Evolutionary conservation across 2,329 filamentous ascomycete genomes (phyloP).

Genomic region (Xylariales sp.): DNA sequence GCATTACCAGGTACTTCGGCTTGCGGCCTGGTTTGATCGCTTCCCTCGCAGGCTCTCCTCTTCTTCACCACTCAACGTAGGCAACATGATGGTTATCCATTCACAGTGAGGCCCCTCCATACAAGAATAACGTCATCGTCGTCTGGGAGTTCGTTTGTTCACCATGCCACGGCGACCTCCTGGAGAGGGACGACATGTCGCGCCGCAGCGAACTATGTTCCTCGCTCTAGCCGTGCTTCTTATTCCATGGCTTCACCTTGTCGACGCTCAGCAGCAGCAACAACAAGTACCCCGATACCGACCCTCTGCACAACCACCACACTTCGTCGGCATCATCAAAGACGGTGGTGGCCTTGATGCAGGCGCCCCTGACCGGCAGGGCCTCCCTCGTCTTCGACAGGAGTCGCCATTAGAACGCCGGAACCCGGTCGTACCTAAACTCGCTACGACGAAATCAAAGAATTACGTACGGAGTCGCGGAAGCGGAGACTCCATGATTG

Average conservation of each 20-base stretch:
- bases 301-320: slow-evolving; percentile 42
- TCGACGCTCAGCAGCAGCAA: slow-evolving; percentile 70
- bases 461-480: slow-evolving; percentile 37
- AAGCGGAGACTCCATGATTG: slow-evolving; percentile 41
- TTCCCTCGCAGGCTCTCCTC: slow-evolving; percentile 2
- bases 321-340: slow-evolving; percentile 43
- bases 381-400: slow-evolving; percentile 37
- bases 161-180: slow-evolving; percentile 69
- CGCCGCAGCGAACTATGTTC: slow-evolving; percentile 53
- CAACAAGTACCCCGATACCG: slow-evolving; percentile 47
- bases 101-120: slow-evolving; percentile 16
- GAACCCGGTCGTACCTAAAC: slow-evolving; percentile 39
- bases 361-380: slow-evolving; percentile 39
- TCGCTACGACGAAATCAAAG: slow-evolving; percentile 43
- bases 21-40: not conserved
- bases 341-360: slow-evolving; percentile 40
- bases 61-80: not conserved
- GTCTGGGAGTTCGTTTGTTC: slow-evolving; percentile 45
- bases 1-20: not conserved
- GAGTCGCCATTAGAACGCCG: slow-evolving; percentile 41
- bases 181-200: slow-evolving; percentile 62
- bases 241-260: slow-evolving; percentile 58
- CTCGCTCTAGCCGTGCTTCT: slow-evolving; percentile 63
- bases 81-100: slow-evolving; percentile 31
- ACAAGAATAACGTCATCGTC: slow-evolving; percentile 15